Conservation (phyloP, 1,284 basidiomycete genomes). For the Albatrellus sp. region DNA sequence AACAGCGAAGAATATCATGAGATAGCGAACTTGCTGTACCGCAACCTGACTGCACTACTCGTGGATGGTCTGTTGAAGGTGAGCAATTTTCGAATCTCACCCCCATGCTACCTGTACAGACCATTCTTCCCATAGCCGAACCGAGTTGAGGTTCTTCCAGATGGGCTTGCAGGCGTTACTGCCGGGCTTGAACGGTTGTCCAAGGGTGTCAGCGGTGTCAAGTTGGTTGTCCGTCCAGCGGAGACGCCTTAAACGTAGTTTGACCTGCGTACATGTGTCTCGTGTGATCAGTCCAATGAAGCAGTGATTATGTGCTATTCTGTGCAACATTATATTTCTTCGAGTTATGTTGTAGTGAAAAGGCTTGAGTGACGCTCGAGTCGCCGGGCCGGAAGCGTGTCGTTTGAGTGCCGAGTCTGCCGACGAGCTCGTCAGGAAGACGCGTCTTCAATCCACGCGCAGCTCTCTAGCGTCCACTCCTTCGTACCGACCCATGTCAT, state of each 20-base stretch:
- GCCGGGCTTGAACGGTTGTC: conserved; percentile 29
- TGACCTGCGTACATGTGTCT: no score
- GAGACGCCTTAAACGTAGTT: conserved; percentile 20
- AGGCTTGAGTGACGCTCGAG: no score
- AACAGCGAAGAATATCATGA: conserved; percentile 20
- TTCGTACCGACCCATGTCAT: conserved; percentile 1
- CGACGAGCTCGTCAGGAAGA: no score
- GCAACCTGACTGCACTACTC: conserved; percentile 3
- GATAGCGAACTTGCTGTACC: conserved; percentile 14
- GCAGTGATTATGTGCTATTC: no score
- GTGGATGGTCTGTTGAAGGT: conserved; percentile 9
- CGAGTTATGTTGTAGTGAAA: no score
- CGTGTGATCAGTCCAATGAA: no score
- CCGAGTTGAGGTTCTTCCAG: conserved; percentile 27
- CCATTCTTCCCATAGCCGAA: conserved; percentile 11
- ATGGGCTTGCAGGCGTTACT: conserved; percentile 32
- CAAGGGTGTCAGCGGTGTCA: conserved; percentile 32
- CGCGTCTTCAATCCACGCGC: no score
- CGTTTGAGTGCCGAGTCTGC: no score
- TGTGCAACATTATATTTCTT: no score
- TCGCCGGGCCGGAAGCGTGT: no score
- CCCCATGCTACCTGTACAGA: not conserved
- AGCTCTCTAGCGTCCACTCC: no score
- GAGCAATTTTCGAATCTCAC: not conserved
- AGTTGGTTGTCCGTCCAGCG: conserved; percentile 35